phyloP scores from a whole-genome alignment of 768 basidiomycete genomes.

The Suillus brevipes region DNA sequence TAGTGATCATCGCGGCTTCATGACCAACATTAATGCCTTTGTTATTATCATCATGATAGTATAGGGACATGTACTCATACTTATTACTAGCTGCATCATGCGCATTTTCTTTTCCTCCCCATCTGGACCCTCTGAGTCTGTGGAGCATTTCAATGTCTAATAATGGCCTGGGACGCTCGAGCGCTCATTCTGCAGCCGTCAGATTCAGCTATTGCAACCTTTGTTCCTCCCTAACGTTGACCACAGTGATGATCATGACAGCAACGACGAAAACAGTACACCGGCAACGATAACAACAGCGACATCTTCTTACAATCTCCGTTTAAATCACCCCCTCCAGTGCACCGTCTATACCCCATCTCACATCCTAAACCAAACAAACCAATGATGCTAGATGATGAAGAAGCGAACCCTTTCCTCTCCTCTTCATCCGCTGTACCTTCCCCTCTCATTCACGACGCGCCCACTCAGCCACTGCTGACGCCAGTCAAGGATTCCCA shows the following conservation, averaged over 20 bases:
- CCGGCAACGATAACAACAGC: constrained; percentile 21
- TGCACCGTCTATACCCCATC: constrained; percentile 41
- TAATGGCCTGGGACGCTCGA: no score
- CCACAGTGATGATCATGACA: constrained; percentile 23
- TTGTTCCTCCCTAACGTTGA: constrained; percentile 22
- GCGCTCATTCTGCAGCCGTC: no score
- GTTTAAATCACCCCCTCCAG: constrained; percentile 46
- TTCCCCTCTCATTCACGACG: constrained; percentile 44
- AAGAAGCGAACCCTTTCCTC: constrained; percentile 59
- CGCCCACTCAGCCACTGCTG: constrained; percentile 50
- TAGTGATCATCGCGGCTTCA: no score
- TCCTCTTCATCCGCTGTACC: constrained; percentile 45
- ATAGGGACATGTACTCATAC: no score
- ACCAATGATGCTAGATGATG: constrained; percentile 41
- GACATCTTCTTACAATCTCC: constrained; percentile 58
- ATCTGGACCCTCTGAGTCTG: no score
- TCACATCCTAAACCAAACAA: constrained; percentile 22
- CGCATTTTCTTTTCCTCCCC: no score
- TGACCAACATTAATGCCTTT: no score
- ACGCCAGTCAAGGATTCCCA: constrained; percentile 59
- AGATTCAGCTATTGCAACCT: no score
- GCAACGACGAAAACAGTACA: constrained; percentile 3
- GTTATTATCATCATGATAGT: no score
- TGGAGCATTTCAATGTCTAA: no score
- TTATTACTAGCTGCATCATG: no score